Evolutionary conservation across 139 green algal genomes (phyloP).

Genomic region (Tetradesmus obliquus): DNA sequence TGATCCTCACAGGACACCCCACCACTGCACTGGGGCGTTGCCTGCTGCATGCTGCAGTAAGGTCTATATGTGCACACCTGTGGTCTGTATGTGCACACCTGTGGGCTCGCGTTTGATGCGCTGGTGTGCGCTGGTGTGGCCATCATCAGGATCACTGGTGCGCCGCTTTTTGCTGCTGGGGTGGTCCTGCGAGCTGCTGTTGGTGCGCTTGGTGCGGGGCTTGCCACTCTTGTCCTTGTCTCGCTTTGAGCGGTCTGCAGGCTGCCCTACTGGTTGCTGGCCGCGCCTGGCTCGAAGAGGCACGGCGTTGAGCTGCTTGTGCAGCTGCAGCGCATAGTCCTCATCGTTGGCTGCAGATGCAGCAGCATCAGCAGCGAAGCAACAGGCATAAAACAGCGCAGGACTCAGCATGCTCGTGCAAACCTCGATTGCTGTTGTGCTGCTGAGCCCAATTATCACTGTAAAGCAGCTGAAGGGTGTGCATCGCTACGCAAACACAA

Average conservation of each 20-base stretch:
- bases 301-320: conserved; percentile 42
- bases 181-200: conserved; percentile 36
- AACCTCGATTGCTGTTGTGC: too few species aligned
- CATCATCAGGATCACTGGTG: conserved; percentile 34
- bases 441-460: too few species aligned
- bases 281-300: conserved; percentile 3
- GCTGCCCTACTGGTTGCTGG: conserved; percentile 11
- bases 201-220: conserved; percentile 2
- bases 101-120: conserved; percentile 26
- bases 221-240: neutral
- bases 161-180: conserved; percentile 33
- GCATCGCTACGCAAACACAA: neutral
- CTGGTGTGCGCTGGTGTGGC: conserved; percentile 34
- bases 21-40: neutral
- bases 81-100: conserved; percentile 13
- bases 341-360: conserved; percentile 18
- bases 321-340: conserved; percentile 22
- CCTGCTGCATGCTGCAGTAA: neutral
- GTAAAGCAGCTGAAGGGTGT: neutral
- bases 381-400: neutral
- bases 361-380: neutral
- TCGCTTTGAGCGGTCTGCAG: neutral
- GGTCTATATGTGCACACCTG: neutral
- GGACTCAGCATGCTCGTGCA: neutral
- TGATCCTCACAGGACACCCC: neutral